Percentiles rank a stretch among this genome's conserved stretches.
Evolutionary conservation across 192 early-diverging fungal species (phyloP).

Genomic region (Coemansia reversa): DNA sequence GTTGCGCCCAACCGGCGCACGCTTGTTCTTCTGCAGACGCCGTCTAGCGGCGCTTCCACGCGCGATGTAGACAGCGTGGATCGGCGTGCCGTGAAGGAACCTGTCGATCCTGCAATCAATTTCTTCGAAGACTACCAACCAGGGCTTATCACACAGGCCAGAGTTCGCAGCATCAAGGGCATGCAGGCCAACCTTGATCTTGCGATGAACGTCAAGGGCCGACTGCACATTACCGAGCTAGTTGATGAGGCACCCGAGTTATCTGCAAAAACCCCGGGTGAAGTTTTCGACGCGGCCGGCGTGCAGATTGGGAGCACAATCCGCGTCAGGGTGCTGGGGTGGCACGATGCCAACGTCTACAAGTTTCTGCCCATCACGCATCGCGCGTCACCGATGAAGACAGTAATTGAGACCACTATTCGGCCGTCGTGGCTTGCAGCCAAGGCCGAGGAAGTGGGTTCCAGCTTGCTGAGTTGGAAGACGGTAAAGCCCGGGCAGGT

Average conservation of each 20-base stretch:
- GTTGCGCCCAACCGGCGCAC: conserved; percentile 40
- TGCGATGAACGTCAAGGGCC: conserved; percentile 69
- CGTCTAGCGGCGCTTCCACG: neutral
- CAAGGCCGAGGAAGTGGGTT: conserved; percentile 4
- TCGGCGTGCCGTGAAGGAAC: conserved; percentile 34
- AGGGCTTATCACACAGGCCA: conserved; percentile 46
- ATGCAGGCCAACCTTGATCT: conserved; percentile 63
- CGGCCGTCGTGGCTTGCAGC: conserved; percentile 53
- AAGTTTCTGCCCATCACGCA: conserved; percentile 69
- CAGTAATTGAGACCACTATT: conserved; percentile 63
- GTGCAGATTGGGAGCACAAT: conserved; percentile 41
- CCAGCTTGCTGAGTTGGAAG: conserved; percentile 23
- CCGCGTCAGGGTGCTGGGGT: conserved; percentile 67
- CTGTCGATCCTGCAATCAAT: conserved; percentile 46
- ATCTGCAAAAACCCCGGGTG: conserved; percentile 22
- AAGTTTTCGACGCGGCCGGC: conserved; percentile 40
- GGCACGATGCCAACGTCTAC: conserved; percentile 61
- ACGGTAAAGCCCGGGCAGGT: conserved; percentile 44
- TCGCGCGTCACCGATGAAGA: conserved; percentile 42
- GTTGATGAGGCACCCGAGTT: conserved; percentile 47
- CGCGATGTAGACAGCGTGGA: neutral
- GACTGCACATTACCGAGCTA: conserved; percentile 74
- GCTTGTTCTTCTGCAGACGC: conserved; percentile 26
- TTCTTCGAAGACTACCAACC: conserved; percentile 55
- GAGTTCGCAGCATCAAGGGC: conserved; percentile 52